Conservation (phyloP, 768 basidiomycete genomes). For the Suillus alpinus region DNA sequence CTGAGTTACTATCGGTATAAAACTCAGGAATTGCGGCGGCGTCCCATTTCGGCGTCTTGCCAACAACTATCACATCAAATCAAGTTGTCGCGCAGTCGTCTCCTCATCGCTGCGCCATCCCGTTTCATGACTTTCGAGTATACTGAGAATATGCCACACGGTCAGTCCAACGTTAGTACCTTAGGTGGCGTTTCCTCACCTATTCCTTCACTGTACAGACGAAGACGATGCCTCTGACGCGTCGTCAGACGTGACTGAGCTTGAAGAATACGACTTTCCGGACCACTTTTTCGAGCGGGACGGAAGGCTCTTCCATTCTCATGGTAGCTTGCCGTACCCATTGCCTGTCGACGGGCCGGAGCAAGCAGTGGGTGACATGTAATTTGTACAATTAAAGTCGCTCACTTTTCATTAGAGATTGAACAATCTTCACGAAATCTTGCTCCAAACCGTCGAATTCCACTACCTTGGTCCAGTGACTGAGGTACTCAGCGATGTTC, state of each 20-base stretch:
- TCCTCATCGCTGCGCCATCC: slow-evolving; percentile 4
- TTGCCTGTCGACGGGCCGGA: slow-evolving; percentile 72
- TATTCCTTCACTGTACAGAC: slow-evolving; percentile 11
- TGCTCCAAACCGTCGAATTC: slow-evolving; percentile 50
- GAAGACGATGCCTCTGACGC: slow-evolving; percentile 40
- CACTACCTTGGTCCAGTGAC: slow-evolving; percentile 61
- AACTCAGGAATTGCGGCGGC: slow-evolving; percentile 37
- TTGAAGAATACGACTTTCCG: slow-evolving; percentile 55
- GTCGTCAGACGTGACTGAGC: slow-evolving; percentile 43
- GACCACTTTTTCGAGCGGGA: slow-evolving; percentile 55
- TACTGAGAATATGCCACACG: slow-evolving; percentile 21
- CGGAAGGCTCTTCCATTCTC: slow-evolving; percentile 68
- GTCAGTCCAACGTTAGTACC: neutral
- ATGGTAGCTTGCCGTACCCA: slow-evolving; percentile 61
- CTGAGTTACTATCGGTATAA: slow-evolving; percentile 39
- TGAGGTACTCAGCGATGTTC: slow-evolving; percentile 43
- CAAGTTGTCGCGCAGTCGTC: slow-evolving; percentile 15
- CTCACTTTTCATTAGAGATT: slow-evolving; percentile 42
- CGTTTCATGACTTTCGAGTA: slow-evolving; percentile 29
- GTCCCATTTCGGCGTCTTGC: slow-evolving; percentile 35
- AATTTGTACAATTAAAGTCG: neutral
- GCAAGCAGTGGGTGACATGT: slow-evolving; percentile 49
- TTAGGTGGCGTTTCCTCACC: neutral
- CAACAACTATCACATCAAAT: slow-evolving; percentile 33
- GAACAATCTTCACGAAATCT: slow-evolving; percentile 45